phyloP scores from a whole-genome alignment of 2,329 filamentous ascomycete species.

The Fusarium euwallaceae region DNA sequence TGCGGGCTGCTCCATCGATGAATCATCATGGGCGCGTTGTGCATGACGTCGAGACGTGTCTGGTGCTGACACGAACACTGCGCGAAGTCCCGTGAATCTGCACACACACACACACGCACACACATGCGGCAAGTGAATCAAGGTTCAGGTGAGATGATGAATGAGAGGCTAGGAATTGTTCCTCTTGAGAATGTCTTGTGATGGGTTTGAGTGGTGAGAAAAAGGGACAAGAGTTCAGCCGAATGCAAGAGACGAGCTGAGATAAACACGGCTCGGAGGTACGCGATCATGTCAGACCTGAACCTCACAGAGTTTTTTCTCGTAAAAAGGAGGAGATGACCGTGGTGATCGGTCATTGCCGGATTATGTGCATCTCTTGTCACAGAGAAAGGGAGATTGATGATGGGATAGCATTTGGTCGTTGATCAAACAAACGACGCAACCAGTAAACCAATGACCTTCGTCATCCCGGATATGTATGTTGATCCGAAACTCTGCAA shows the following conservation, averaged over 20 bases:
- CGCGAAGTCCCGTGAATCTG: conserved; percentile 24
- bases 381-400: background rate
- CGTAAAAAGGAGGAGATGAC: background rate
- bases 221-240: background rate
- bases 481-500: conserved; percentile 21
- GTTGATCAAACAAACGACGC: background rate
- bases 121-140: background rate
- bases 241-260: background rate
- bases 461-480: conserved; percentile 3
- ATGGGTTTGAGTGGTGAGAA: background rate
- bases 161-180: background rate
- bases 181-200: background rate
- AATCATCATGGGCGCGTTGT: conserved; percentile 29
- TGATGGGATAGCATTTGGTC: background rate
- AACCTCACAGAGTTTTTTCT: background rate
- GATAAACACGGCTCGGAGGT: conserved; percentile 1
- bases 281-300: background rate
- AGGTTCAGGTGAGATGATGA: background rate
- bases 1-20: conserved; percentile 17
- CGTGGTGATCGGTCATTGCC: background rate
- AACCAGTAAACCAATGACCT: conserved; percentile 20
- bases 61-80: background rate
- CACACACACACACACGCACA: background rate
- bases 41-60: conserved; percentile 28
- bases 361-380: background rate